Conservation (phyloP, 306 rosid species). For the Dalbergia cochinchinensis region DNA sequence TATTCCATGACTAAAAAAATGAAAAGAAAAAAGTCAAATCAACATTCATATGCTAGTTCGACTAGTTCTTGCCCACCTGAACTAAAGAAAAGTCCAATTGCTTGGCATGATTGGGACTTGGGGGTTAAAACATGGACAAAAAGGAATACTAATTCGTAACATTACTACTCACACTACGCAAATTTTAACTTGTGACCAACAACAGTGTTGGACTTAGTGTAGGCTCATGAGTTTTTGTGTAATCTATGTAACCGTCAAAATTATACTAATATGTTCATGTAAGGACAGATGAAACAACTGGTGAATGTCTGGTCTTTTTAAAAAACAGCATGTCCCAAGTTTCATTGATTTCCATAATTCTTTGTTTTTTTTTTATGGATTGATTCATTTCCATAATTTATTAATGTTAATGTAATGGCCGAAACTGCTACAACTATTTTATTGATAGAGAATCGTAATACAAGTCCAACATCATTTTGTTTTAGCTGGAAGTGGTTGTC, state of each 20-base stretch:
- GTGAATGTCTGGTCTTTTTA: background rate
- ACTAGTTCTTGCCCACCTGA: background rate
- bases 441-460: background rate
- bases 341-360: no score
- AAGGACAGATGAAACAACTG: background rate
- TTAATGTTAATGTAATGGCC: background rate
- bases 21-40: background rate
- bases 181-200: background rate
- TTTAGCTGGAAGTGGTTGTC: slow-evolving; percentile 4
- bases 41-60: background rate
- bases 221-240: background rate
- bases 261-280: background rate
- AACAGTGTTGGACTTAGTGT: background rate
- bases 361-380: no score
- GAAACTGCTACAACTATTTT: background rate
- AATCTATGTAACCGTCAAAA: background rate
- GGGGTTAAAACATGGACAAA: background rate
- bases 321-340: background rate
- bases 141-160: no score
- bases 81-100: background rate
- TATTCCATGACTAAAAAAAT: background rate
- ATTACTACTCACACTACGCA: no score
- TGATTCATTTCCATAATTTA: background rate
- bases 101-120: background rate
- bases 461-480: background rate